Evolutionary conservation across 495 filamentous ascomycete genomes (phyloP), one percentile per base, ranked within the genome.

Genomic region (Xylaria intraflava): DNA sequence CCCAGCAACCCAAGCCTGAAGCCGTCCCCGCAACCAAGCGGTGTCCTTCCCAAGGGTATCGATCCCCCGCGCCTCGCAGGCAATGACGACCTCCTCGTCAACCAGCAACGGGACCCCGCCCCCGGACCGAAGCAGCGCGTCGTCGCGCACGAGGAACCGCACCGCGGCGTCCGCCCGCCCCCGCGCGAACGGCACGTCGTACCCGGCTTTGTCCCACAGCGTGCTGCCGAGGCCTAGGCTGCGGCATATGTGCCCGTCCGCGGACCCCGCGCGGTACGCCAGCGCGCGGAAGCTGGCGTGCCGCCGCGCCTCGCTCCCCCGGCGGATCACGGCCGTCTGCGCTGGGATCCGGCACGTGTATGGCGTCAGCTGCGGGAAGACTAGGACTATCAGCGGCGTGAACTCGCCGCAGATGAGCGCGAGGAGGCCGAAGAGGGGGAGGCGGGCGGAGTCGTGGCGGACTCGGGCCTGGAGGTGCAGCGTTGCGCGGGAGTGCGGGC

Each of bases 401-500:
- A 93, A 83, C 64, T 96, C 92, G 2, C 89, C 93, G 64, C 84
- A 89, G 33, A 94, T 40, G 0, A 90, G 49, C 1, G 95, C 74
- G 2, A 95, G 64, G 2, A 95, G 19, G 0, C 64, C 79, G 65
- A 98, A 96, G 2, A 84, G 63, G 3, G 89, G 88, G 27, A 96
- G 74, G n/a, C 86, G 81, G 0, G 74, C 70, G 9, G 85, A 69
- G 64, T 96, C 93, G 59, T 86, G 78, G 8, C 71, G 67, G 10
- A 78, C 78, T 44, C 89, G 78, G n/a, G 60, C 65, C 29, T 89
- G 61, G 10, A 92, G 72, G 43, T 65, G 64, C 39, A 57, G 46
- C 23, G 59, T 49, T n/a, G 65, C 56, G 39, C 66, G 66, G 47
- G 30, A 27, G 66, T 26, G 42, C 46, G 36, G 53, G 48, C 42